These are phyloP conservation scores for Eutypa lata DNA, from an alignment of 2,329 filamentous ascomycete species.

Conservation along the genomic window DNA sequence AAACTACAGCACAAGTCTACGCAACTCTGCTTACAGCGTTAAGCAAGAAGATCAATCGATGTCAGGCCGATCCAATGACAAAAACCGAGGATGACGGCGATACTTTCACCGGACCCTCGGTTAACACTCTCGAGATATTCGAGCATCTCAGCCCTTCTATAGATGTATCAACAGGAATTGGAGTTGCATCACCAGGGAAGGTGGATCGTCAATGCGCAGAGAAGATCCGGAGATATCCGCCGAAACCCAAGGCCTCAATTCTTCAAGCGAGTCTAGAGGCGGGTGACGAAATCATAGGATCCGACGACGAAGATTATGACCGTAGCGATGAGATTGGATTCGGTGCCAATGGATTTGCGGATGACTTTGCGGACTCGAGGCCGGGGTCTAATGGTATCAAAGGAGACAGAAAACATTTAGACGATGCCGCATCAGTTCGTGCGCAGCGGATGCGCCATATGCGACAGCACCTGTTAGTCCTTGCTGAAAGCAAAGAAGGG, in stretches of 20 bases:
- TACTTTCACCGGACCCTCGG: conserved; percentile 30
- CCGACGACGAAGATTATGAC: conserved; percentile 35
- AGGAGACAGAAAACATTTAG: conserved; percentile 38
- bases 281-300: conserved; percentile 25
- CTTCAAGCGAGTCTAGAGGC: conserved; percentile 21
- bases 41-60: conserved; percentile 65
- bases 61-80: conserved; percentile 56
- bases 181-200: conserved; percentile 42
- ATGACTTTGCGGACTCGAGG: conserved; percentile 5
- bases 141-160: conserved; percentile 50
- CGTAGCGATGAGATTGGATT: conserved; percentile 24
- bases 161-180: conserved; percentile 56
- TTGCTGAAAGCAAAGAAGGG: conserved; percentile 65
- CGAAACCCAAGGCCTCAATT: conserved; percentile 21
- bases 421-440: conserved; percentile 39
- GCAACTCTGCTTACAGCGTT: conserved; percentile 67
- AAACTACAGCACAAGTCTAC: conserved; percentile 76
- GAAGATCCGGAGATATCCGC: conserved; percentile 40
- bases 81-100: conserved; percentile 40
- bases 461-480: conserved; percentile 69
- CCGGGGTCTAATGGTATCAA: conserved; percentile 22
- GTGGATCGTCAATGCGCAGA: conserved; percentile 44
- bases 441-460: conserved; percentile 55
- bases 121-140: conserved; percentile 56
- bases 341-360: conserved; percentile 25